These are phyloP conservation scores for Grosmannia serpens DNA, from an alignment of 2,329 filamentous ascomycete genomes.

Conservation along the genomic window DNA sequence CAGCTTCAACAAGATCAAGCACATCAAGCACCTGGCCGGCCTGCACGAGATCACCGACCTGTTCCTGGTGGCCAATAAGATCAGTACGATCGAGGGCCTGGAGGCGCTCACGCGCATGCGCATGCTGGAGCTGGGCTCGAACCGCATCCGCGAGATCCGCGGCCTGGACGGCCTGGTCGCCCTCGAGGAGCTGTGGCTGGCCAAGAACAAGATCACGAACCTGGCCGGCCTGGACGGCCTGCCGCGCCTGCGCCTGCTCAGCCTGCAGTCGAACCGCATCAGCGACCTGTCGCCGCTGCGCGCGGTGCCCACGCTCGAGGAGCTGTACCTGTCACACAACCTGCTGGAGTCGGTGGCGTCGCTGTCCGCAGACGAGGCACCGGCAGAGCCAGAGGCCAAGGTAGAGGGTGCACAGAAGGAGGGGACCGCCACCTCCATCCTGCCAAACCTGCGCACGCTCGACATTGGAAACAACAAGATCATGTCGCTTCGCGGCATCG, in stretches of 20 bases:
- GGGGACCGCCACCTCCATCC: not conserved
- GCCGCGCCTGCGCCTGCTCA: slow-evolving; percentile 72
- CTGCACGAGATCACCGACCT: slow-evolving; percentile 69
- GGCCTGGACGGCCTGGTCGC: slow-evolving; percentile 93
- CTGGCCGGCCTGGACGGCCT: slow-evolving; percentile 41
- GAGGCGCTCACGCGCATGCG: slow-evolving; percentile 62
- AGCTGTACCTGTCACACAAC: slow-evolving; percentile 94
- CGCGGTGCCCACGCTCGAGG: slow-evolving; percentile 37
- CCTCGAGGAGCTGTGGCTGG: slow-evolving; percentile 59
- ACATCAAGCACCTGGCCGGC: slow-evolving; percentile 81
- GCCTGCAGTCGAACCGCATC: slow-evolving; percentile 91
- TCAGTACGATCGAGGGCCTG: slow-evolving; percentile 74
- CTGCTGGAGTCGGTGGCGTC: slow-evolving; percentile 67
- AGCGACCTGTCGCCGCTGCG: slow-evolving; percentile 62
- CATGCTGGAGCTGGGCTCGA: slow-evolving; percentile 85
- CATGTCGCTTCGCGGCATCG: slow-evolving; percentile 59
- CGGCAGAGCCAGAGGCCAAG: not conserved
- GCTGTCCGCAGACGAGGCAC: slow-evolving; percentile 38
- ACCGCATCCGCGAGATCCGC: slow-evolving; percentile 84
- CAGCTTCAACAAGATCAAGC: slow-evolving; percentile 98
- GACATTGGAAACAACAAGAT: slow-evolving; percentile 88
- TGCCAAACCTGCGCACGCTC: slow-evolving; percentile 55
- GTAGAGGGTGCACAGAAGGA: slow-evolving; percentile 25
- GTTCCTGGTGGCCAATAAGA: slow-evolving; percentile 93
- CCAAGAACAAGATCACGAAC: slow-evolving; percentile 13